A percentile compares a stretch with the other conserved stretches of the same genome.
Conservation (phyloP, 805 yeast genomes). For the Kazachstania taianensis region DNA sequence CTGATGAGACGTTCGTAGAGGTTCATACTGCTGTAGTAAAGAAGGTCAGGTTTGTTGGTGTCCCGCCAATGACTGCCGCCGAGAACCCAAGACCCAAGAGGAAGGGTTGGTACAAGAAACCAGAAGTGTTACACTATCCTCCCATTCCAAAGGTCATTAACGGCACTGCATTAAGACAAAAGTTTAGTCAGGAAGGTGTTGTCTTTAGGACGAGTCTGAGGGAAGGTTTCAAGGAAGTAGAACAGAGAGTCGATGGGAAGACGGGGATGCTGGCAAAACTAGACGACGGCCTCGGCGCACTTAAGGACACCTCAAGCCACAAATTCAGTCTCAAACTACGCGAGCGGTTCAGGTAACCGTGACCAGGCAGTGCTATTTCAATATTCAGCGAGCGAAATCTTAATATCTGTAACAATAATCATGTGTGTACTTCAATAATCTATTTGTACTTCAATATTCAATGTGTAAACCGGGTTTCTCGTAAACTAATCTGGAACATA, state of each 20-base stretch:
- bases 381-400: too few species aligned
- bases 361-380: too few species aligned
- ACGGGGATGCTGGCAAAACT: constrained; percentile 2
- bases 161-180: constrained; percentile 8
- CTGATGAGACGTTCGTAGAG: neutral
- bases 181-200: constrained; percentile 26
- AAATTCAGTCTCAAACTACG: constrained; percentile 18
- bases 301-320: constrained; percentile 13
- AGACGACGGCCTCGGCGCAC: constrained; percentile 3
- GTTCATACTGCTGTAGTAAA: constrained; percentile 7
- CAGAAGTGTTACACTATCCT: constrained; percentile 27
- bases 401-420: too few species aligned
- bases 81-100: constrained; percentile 27
- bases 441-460: too few species aligned
- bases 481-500: too few species aligned
- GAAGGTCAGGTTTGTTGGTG: constrained; percentile 29
- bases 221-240: constrained; percentile 9
- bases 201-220: constrained; percentile 26
- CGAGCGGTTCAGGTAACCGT: constrained; percentile 15
- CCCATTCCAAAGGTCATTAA: constrained; percentile 21
- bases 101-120: constrained; percentile 31
- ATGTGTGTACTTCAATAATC: too few species aligned
- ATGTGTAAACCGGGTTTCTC: too few species aligned
- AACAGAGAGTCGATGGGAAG: neutral
- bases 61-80: constrained; percentile 26